Base-by-base conservation (phyloP, 345 rosid genomes). In the Turritis glabra region DNA sequence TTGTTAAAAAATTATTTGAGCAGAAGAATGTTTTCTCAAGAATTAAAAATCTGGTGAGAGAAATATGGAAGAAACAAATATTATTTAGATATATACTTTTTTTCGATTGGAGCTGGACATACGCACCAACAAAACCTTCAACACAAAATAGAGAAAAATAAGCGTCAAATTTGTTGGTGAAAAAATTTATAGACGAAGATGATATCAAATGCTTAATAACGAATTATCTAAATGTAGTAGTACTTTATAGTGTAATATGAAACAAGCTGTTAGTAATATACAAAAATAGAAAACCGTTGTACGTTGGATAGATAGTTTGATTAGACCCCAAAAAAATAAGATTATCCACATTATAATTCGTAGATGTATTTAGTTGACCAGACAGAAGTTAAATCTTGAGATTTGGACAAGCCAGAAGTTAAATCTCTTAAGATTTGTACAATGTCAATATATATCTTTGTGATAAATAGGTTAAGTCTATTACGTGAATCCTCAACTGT, bases 201-300 rank as follows among this genome's bases (percentile, higher is more conserved):
- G 25, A 21, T 37, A 19, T 67, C 10, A 75, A 66, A 66, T 21
- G 53, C 53, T 47, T 26, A 10, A 10, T 23, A 23, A 65, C 10
- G 10, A 54, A 46, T 56, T 17, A 13, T 37, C 78, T 57, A 67
- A 67, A 67, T 67, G 67, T 40, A 75, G 79, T 38, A 48, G 68
- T 67, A 66, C 7, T 74, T 29, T 66, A 5, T 17, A 56, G 51
- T 66, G 15, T 57, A 13, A 65, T 23, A 44, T 22, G 59, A 56
- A 55, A 65, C 59, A 47, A 17, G 26, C 2, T 72, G 33, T 55
- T 43, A n/a, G 40, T 26, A 54, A 64, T 64, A 43, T 12, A 32
- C 48, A 55, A 64, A 66, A 35, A 48, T 47, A 74, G 61, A 30
- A 48, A 58, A 33, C 2, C 4, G 7, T 71, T 7, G 22, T n/a